These are phyloP conservation scores for Kurtzmaniella cleridarum DNA, from an alignment of 805 yeast species.

Conservation along the genomic window DNA sequence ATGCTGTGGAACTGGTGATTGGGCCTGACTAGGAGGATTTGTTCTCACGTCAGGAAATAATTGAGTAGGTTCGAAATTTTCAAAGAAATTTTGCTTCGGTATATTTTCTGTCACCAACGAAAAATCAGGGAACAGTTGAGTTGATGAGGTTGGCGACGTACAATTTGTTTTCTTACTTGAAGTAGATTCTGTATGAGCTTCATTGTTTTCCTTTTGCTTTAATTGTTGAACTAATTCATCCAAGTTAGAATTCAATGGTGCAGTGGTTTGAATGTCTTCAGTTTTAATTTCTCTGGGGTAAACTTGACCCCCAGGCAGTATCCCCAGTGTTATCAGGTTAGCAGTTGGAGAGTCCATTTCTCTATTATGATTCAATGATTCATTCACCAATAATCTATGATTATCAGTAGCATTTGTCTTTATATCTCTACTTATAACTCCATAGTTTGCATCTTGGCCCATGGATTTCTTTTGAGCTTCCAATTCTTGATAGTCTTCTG, in stretches of 20 bases:
- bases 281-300: conserved; percentile 9
- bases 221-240: conserved; percentile 31
- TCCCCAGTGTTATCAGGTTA: conserved; percentile 16
- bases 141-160: conserved; percentile 31
- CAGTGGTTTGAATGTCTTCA: conserved; percentile 9
- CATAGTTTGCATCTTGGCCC: conserved; percentile 13
- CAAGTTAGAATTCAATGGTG: conserved; percentile 15
- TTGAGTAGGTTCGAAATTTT: conserved; percentile 53
- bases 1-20: conserved; percentile 21
- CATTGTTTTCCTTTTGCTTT: conserved; percentile 13
- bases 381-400: not conserved
- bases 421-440: conserved; percentile 1
- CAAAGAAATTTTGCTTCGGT: conserved; percentile 41
- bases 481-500: conserved; percentile 34
- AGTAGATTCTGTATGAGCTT: not conserved
- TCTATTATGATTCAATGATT: too few relatives aligned
- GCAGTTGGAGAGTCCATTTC: conserved; percentile 10
- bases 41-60: conserved; percentile 41
- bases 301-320: conserved; percentile 23
- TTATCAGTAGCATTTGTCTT: conserved; percentile 12
- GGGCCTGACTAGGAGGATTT: conserved; percentile 31
- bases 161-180: conserved; percentile 11
- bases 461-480: conserved; percentile 19
- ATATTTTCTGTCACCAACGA: conserved; percentile 50
- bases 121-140: conserved; percentile 45